Percentiles rank a stretch among this genome's conserved stretches.
These are phyloP conservation scores for Mucor saturninus DNA, from an alignment of 371 early-diverging fungal genomes.

Conservation along the genomic window DNA sequence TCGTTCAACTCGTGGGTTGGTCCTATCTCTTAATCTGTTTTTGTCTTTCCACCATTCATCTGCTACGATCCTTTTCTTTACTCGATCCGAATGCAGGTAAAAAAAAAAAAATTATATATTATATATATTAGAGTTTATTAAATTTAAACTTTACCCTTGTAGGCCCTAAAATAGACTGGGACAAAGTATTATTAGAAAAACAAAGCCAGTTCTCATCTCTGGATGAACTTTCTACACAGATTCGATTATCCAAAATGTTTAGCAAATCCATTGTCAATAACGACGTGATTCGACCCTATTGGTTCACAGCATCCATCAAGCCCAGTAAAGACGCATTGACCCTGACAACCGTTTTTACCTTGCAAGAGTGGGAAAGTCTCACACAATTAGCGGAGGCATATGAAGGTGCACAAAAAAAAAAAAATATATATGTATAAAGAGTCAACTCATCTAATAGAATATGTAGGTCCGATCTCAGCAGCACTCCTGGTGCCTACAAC, in stretches of 20 bases:
- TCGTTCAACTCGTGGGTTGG: conserved; percentile 32
- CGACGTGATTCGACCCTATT: conserved; percentile 38
- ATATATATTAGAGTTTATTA: no score
- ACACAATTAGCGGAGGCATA: conserved; percentile 34
- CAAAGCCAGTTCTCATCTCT: conserved; percentile 18
- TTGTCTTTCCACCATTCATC: conserved; percentile 37
- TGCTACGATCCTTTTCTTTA: conserved; percentile 20
- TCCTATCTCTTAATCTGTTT: conserved; percentile 34
- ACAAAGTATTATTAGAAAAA: conserved; percentile 9
- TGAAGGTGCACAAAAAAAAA: conserved; percentile 25
- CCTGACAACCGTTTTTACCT: conserved; percentile 35
- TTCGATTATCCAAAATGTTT: conserved; percentile 40
- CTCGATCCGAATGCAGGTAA: conserved; percentile 10
- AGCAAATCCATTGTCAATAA: conserved; percentile 34
- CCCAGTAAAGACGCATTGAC: conserved; percentile 28
- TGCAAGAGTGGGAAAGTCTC: conserved; percentile 30
- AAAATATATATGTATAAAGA: not conserved
- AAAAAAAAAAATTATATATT: not conserved
- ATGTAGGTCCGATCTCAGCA: conserved; percentile 60
- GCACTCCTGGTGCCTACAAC: conserved; percentile 46
- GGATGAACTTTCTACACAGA: conserved; percentile 24
- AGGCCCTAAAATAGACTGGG: conserved; percentile 17
- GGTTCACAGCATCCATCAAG: conserved; percentile 34
- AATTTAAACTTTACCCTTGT: not conserved
- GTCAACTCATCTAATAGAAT: not conserved